These are phyloP conservation scores for Phaffomyces antillensis DNA, from an alignment of 805 yeast species.

Conservation along the genomic window DNA sequence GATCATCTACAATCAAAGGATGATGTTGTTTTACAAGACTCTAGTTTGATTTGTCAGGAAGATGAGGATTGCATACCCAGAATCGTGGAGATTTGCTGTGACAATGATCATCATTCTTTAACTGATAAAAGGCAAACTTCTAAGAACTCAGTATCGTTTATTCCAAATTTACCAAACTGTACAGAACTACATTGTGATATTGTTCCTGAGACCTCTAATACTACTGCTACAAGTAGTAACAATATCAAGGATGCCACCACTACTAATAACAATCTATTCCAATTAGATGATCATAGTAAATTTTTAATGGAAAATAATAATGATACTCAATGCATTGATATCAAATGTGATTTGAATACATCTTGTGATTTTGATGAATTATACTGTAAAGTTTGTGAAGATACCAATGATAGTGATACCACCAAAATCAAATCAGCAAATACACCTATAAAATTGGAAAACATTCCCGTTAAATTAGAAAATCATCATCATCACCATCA, in stretches of 20 bases:
- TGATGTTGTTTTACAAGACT: conserved; percentile 12
- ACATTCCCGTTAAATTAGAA: neutral
- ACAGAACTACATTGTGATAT: conserved; percentile 5
- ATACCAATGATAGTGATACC: conserved; percentile 1
- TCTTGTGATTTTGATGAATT: conserved; percentile 26
- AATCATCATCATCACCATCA: conserved; percentile 6
- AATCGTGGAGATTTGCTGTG: conserved; percentile 36
- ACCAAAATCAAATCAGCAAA: too few relatives aligned
- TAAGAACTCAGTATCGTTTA: conserved; percentile 1
- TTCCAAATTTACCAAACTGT: conserved; percentile 11
- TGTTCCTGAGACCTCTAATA: too few relatives aligned
- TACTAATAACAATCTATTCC: neutral
- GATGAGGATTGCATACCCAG: conserved; percentile 30
- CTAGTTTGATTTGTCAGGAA: conserved; percentile 15
- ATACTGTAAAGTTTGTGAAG: conserved; percentile 26
- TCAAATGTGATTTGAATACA: conserved; percentile 23
- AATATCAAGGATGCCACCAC: too few relatives aligned
- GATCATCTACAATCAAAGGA: conserved; percentile 15
- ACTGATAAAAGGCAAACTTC: too few relatives aligned
- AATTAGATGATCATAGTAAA: neutral
- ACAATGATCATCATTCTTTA: conserved; percentile 22
- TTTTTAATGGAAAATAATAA: neutral
- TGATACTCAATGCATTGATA: conserved; percentile 18
- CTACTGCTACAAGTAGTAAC: too few relatives aligned
- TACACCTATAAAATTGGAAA: too few relatives aligned